Base-by-base conservation (phyloP, 345 rosid genomes). In the Euphorbia pulcherrima region DNA sequence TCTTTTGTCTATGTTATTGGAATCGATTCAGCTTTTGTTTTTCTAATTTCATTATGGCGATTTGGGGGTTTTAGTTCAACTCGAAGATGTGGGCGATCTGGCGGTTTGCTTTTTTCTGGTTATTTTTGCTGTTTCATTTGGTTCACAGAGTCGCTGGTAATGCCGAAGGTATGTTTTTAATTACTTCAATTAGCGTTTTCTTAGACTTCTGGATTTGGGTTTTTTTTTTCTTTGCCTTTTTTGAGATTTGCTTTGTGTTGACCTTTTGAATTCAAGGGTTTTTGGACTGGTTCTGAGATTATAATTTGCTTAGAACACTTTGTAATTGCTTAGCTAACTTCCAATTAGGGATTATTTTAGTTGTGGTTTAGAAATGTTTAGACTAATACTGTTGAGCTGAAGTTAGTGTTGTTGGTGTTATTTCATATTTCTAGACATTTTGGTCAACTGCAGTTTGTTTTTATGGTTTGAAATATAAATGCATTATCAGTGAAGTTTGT, bases 141-240 rank as follows among this genome's bases (percentile, higher is more conserved):
- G 68, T 84, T 67, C 69, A 75, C 62, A 79, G 84, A 71, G 87
- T 80, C 46, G 39, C 85, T 2, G 84, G 87, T 62, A 92, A 92
- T 83, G 77, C 80, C 10, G 97, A 92, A 86, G 97, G 96, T 92
- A 39, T 27, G 68, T 11, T 28, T 50, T 64, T 39, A 65, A 20
- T 48, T 62, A 14, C 1, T 44, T 41, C 28, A 20, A 21, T 35
- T 1, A 20, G 44, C 2, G 18, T 41, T 23, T 44, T 41, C 30
- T 46, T 59, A 2, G 55, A 68, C 18, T 23, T 58, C 14, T 68
- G 14, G 52, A 27, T 1, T 24, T 55, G 70, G 62, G 55, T 58
- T 47, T 33, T 33, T 33, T 33, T 33, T 33, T 33, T 33, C 7
- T 33, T 33, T n/a, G n/a, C n/a, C n/a, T 33, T 33, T 33, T 47